A percentile compares a stretch with the other conserved stretches of the same genome.
Conservation (phyloP, 1,139 yeast species). For the Entelexis sorbosivorans region DNA sequence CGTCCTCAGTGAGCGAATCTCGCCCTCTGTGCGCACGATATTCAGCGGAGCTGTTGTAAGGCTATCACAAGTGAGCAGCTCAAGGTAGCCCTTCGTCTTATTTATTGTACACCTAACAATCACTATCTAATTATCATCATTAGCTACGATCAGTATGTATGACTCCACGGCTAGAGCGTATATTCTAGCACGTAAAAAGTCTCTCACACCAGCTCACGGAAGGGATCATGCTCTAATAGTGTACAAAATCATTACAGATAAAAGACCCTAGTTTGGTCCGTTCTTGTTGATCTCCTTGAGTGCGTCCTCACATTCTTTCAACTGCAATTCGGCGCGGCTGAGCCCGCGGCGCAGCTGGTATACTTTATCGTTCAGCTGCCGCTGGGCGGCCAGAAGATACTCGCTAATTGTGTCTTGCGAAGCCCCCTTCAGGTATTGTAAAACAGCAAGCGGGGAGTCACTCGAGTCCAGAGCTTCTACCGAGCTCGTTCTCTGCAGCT, state of each 20-base stretch:
- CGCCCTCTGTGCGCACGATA: too few relatives aligned
- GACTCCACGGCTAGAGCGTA: too few relatives aligned
- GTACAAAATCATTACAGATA: background rate
- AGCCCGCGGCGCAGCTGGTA: slow-evolving; percentile 26
- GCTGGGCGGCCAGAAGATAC: slow-evolving; percentile 28
- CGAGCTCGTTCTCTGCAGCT: background rate
- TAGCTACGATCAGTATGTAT: too few relatives aligned
- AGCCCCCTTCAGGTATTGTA: slow-evolving; percentile 26
- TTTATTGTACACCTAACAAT: background rate
- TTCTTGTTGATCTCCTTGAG: slow-evolving; percentile 17
- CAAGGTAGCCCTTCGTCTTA: background rate
- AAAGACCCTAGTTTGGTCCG: background rate
- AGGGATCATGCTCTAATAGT: background rate
- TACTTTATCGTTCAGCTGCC: slow-evolving; percentile 28
- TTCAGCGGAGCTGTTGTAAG: too few relatives aligned
- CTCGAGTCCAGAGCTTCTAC: background rate
- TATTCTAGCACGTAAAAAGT: too few relatives aligned
- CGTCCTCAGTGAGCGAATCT: background rate
- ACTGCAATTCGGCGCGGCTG: slow-evolving; percentile 22
- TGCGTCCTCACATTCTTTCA: slow-evolving; percentile 28
- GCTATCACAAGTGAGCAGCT: too few relatives aligned
- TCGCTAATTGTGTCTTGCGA: slow-evolving; percentile 27
- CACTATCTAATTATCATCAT: background rate
- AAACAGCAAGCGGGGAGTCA: slow-evolving; percentile 25
- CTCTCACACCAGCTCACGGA: too few relatives aligned